Evolutionary conservation across 257 asterid genomes (phyloP), one percentile per base, ranked within the genome.

Genomic region (Nicotiana knightiana): DNA sequence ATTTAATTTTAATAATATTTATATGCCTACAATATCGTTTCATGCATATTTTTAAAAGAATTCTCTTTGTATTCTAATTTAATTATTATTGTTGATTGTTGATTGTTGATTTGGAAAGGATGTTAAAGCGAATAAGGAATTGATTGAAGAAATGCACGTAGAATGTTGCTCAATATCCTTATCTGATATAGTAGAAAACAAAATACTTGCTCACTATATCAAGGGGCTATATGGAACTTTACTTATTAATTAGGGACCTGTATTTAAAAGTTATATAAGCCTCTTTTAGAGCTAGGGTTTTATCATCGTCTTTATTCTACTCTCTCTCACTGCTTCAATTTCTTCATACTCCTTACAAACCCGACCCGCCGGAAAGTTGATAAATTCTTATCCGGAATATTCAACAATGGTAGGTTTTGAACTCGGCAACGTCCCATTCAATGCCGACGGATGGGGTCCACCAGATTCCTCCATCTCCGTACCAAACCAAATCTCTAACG

Each of bases 371-470:
- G 70, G 82, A 59, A 59, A 78, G 35, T 57, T 57, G 51, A 48
- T 68, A 9, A n/a, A 6, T 35, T 18, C 17, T 67, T 43, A 18
- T 67, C 30, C 77, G 24, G 24, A 21, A 26, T 4, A 68, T 68
- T 30, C 12, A 48, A 6, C 66, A 77, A 96, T 94, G 99, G 98
- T 88, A 5, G 90, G 88, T 30, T 94, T 96, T 81, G 95, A 93
- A 77, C 82, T 94, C 21, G 94, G 96, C 8, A 86, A 92, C 0
- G 97, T 94, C 0, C 99, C 98, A 6, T 89, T 92, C 89, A 96
- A 96, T 76, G 77, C 97, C 35, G 99, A 94, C 53, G 99, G 99
- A 0, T 96, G 98, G 99, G 99, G 99, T 8, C 99, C 99, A 1
- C 97, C 91, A 17, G 98, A 94, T 3, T 82, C 94, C 76, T 24